phyloP scores from a whole-genome alignment of 176 grass and related monocot species.

The Dendrocalamus sinicus region DNA sequence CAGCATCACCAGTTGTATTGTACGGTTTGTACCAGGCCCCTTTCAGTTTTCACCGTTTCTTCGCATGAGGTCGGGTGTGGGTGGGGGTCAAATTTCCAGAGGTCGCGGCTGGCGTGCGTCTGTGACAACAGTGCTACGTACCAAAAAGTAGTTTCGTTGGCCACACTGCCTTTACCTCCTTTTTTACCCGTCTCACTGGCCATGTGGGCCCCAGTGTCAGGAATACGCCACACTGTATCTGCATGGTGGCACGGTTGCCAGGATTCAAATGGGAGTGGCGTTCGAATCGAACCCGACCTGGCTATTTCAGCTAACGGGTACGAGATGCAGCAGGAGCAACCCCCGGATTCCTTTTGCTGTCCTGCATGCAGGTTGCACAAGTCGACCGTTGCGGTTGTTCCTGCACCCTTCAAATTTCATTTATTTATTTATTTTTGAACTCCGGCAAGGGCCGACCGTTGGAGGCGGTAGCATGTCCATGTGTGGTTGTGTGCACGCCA shows the following conservation, averaged over 20 bases:
- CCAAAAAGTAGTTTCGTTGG: not conserved
- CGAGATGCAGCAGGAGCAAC: not conserved
- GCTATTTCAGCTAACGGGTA: not conserved
- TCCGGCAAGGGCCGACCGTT: slow-evolving; percentile 20
- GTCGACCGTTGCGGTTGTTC: slow-evolving; percentile 32
- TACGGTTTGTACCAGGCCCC: too few relatives aligned
- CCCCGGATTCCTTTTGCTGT: not conserved
- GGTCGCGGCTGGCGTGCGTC: not conserved
- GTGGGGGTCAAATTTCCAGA: not conserved
- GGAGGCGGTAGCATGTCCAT: not conserved
- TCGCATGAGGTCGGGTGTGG: not conserved
- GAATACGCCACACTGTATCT: not conserved
- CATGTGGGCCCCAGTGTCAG: not conserved
- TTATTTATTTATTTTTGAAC: not conserved
- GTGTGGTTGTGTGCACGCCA: not conserved
- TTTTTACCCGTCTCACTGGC: not conserved
- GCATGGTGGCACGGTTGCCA: not conserved
- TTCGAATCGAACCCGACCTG: not conserved
- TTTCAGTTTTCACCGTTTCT: not conserved
- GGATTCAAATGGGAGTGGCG: not conserved
- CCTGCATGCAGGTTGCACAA: not conserved
- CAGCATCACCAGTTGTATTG: too few relatives aligned
- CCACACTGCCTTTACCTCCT: not conserved
- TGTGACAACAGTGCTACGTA: not conserved
- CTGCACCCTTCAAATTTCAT: too few relatives aligned